Evolutionary conservation across 352 stramenopile species (phyloP).

Genomic region (Globisporangium paroecandrum): DNA sequence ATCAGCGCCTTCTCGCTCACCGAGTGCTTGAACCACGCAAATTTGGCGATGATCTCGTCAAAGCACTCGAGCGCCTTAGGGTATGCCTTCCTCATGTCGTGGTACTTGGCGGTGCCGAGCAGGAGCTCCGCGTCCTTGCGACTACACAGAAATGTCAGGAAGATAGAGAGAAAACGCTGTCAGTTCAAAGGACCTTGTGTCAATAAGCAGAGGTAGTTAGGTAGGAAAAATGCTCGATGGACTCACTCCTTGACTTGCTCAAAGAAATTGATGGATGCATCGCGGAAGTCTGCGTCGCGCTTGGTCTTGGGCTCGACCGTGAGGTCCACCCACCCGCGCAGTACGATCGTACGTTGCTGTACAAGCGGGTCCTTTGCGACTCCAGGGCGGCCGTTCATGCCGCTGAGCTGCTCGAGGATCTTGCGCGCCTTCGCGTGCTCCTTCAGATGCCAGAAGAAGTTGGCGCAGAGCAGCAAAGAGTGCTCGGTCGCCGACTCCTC

Average conservation of each 20-base stretch:
- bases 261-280: conserved; percentile 63
- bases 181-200: too few relatives aligned
- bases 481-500: conserved; percentile 59
- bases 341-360: conserved; percentile 46
- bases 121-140: conserved; percentile 69
- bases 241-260: conserved; percentile 44
- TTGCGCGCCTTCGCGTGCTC: conserved; percentile 65
- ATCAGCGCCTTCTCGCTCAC: conserved; percentile 80
- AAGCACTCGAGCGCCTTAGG: conserved; percentile 56
- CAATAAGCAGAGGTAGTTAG: too few relatives aligned
- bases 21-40: conserved; percentile 79
- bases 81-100: conserved; percentile 75
- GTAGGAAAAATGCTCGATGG: too few relatives aligned
- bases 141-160: too few relatives aligned
- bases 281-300: conserved; percentile 55
- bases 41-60: conserved; percentile 77
- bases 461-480: conserved; percentile 65
- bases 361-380: conserved; percentile 24
- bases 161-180: too few relatives aligned
- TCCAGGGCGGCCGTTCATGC: conserved; percentile 19
- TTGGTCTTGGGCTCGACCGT: conserved; percentile 67
- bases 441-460: conserved; percentile 75
- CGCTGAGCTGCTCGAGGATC: conserved; percentile 58
- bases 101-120: conserved; percentile 67
- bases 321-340: conserved; percentile 77